Evolutionary conservation across 2,329 filamentous ascomycete genomes (phyloP).

Genomic region (Penicillium decumbens): DNA sequence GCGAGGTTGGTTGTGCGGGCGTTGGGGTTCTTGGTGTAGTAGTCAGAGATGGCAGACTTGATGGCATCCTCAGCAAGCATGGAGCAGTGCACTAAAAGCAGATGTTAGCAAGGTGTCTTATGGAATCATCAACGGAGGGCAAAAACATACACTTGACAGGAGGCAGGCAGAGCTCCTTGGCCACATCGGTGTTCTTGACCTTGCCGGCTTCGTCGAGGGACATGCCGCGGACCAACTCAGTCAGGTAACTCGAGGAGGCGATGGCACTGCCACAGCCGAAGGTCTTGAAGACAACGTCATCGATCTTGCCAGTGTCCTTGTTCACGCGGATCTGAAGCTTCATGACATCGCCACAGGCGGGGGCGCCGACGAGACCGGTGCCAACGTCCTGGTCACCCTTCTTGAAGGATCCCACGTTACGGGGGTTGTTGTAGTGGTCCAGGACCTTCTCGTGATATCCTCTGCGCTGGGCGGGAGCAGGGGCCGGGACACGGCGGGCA

Average conservation of each 20-base stretch:
- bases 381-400: slow-evolving; percentile 80
- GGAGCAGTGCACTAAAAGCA: slow-evolving; percentile 69
- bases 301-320: slow-evolving; percentile 78
- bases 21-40: slow-evolving; percentile 84
- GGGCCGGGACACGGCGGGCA: slow-evolving; percentile 36
- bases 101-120: slow-evolving; percentile 6
- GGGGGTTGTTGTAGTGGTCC: slow-evolving; percentile 76
- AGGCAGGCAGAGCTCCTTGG: slow-evolving; percentile 89
- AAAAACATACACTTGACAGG: slow-evolving; percentile 72
- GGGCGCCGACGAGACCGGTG: slow-evolving; percentile 85
- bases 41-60: slow-evolving; percentile 85
- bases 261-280: slow-evolving; percentile 95
- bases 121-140: neutral
- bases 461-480: slow-evolving; percentile 39
- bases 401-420: slow-evolving; percentile 73
- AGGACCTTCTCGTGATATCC: slow-evolving; percentile 68
- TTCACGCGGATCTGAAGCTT: slow-evolving; percentile 92
- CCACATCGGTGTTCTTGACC: slow-evolving; percentile 96
- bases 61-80: slow-evolving; percentile 92
- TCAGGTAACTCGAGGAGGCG: slow-evolving; percentile 89
- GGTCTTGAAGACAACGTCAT: slow-evolving; percentile 96
- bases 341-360: slow-evolving; percentile 89
- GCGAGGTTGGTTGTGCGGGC: slow-evolving; percentile 69
- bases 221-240: slow-evolving; percentile 93
- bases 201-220: slow-evolving; percentile 86